Percentiles rank a stretch among this genome's conserved stretches.
These are phyloP conservation scores for Allium sativum DNA, from an alignment of 106 monocot species.

Conservation along the genomic window DNA sequence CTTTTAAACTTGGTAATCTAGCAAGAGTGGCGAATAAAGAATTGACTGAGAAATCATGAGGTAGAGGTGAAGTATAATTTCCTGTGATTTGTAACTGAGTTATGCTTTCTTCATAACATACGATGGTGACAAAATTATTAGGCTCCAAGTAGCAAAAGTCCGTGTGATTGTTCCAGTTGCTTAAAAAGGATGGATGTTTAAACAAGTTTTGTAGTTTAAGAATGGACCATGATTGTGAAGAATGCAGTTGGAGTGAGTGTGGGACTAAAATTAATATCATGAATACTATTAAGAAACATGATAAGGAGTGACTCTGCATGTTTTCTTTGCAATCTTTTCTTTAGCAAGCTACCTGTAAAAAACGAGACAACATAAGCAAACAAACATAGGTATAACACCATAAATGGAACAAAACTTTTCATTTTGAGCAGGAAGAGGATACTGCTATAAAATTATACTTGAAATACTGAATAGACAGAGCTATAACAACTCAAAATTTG, in stretches of 20 bases:
- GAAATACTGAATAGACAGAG: too few relatives aligned
- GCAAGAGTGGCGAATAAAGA: constrained; percentile 87
- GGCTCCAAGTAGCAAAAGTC: constrained; percentile 63
- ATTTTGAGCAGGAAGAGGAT: too few relatives aligned
- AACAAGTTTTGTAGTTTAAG: constrained; percentile 60
- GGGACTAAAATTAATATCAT: constrained; percentile 15
- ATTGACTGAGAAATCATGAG: constrained; percentile 61
- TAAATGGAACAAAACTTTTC: too few relatives aligned
- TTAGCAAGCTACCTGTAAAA: constrained; percentile 1
- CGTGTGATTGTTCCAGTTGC: constrained; percentile 46
- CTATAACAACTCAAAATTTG: too few relatives aligned
- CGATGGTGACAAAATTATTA: constrained; percentile 41
- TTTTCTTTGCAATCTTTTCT: neutral
- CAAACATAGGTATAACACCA: too few relatives aligned
- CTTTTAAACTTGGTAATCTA: constrained; percentile 68
- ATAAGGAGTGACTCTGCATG: neutral
- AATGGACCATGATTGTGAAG: constrained; percentile 85
- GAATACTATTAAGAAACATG: constrained; percentile 7
- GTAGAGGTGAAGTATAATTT: constrained; percentile 27
- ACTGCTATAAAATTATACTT: too few relatives aligned
- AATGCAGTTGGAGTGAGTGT: constrained; percentile 46
- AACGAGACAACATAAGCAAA: neutral
- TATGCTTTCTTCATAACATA: constrained; percentile 81
- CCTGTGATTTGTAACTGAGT: constrained; percentile 83
- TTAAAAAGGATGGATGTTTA: constrained; percentile 43